A percentile compares a stretch with the other conserved stretches of the same genome.
These are phyloP conservation scores for Babesia sp. DNA, from an alignment of 169 alveolate genomes.

Conservation along the genomic window DNA sequence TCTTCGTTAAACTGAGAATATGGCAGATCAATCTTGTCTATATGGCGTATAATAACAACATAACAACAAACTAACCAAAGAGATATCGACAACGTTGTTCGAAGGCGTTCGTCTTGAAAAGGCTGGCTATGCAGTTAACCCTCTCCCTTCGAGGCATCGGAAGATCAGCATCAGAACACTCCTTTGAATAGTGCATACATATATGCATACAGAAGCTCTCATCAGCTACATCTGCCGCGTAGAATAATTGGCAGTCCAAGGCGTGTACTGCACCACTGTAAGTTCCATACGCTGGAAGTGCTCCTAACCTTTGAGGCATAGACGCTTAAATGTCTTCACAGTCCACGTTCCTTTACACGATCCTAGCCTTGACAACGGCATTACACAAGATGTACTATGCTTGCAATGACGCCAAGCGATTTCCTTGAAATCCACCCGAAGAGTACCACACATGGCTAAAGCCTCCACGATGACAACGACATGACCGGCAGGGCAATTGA, in stretches of 20 bases:
- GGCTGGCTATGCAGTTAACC: conserved; percentile 24
- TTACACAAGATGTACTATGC: neutral
- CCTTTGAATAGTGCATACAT: conserved; percentile 34
- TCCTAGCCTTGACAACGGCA: neutral
- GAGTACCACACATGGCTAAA: neutral
- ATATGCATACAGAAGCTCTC: conserved; percentile 39
- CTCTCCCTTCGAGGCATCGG: conserved; percentile 9
- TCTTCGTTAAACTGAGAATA: conserved; percentile 7
- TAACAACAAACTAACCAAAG: conserved; percentile 8
- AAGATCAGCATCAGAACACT: conserved; percentile 13
- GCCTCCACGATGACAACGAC: conserved; percentile 31
- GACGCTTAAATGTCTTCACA: neutral
- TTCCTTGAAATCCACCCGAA: neutral
- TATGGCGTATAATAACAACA: neutral
- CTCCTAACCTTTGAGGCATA: conserved; percentile 37
- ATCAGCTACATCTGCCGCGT: neutral
- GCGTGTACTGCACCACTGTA: conserved; percentile 17
- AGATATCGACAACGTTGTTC: conserved; percentile 17
- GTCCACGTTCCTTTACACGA: neutral
- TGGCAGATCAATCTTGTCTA: neutral
- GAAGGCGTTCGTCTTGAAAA: conserved; percentile 14
- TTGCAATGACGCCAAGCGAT: conserved; percentile 36
- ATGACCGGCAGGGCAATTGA: conserved; percentile 37
- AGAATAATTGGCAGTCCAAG: conserved; percentile 44
- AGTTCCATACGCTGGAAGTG: neutral